Conservation (phyloP, 1,139 yeast genomes). For the Geotrichum siamense region DNA sequence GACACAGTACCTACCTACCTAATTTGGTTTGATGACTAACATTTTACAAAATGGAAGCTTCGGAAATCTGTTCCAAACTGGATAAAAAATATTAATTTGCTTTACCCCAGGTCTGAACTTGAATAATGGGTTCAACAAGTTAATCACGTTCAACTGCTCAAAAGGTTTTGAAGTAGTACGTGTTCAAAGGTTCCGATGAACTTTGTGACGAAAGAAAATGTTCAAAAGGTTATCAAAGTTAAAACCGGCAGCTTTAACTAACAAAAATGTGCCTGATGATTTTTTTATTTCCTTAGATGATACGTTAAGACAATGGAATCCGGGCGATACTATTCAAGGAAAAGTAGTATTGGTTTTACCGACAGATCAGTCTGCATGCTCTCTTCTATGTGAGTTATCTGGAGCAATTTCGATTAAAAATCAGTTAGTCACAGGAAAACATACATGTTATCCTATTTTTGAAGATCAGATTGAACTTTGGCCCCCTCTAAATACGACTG, state of each 20-base stretch:
- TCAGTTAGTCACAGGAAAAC: conserved; percentile 34
- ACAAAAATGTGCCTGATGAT: conserved; percentile 42
- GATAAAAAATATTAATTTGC: no score
- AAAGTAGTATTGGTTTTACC: conserved; percentile 30
- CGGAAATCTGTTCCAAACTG: no score
- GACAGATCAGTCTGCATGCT: conserved; percentile 25
- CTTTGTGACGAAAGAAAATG: no score
- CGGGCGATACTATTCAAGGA: conserved; percentile 57
- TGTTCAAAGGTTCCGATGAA: no score
- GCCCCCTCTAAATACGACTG: conserved; percentile 13
- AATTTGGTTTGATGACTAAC: no score
- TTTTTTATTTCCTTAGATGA: conserved; percentile 63
- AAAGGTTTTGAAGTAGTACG: no score
- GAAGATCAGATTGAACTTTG: conserved; percentile 62
- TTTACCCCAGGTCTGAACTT: no score
- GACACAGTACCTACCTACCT: no score
- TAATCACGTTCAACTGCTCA: no score
- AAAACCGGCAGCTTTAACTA: conserved; percentile 19
- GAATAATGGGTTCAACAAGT: no score
- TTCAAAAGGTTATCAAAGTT: conserved; percentile 19
- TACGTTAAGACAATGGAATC: conserved; percentile 62
- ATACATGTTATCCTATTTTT: conserved; percentile 42
- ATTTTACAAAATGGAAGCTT: no score
- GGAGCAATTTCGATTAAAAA: conserved; percentile 39
- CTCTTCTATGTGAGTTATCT: conserved; percentile 26